A percentile compares a stretch with the other conserved stretches of the same genome.
phyloP scores from a whole-genome alignment of 768 basidiomycete species.

The Daedaleopsis sinensis region DNA sequence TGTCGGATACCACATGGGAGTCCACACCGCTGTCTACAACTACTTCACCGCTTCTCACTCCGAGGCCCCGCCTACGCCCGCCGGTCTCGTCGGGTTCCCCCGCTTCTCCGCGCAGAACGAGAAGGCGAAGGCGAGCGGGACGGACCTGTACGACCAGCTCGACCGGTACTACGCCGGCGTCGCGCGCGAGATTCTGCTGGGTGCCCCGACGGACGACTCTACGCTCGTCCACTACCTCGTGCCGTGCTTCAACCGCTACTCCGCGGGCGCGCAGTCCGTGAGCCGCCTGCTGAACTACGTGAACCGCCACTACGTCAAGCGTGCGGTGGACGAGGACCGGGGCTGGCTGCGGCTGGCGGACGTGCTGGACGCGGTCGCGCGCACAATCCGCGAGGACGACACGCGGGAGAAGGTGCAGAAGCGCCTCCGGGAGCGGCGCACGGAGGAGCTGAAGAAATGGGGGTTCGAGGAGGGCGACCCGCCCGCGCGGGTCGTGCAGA shows the following conservation, averaged over 20 bases:
- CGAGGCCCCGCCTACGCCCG: conserved; percentile 42
- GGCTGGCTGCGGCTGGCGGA: conserved; percentile 76
- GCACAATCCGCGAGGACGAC: conserved; percentile 50
- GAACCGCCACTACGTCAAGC: conserved; percentile 73
- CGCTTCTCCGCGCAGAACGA: conserved; percentile 26
- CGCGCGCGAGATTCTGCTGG: conserved; percentile 62
- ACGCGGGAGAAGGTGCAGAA: conserved; percentile 63
- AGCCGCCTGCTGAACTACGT: conserved; percentile 77
- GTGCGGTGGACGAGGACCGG: conserved; percentile 75
- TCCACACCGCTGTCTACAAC: conserved; percentile 84
- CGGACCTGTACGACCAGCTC: conserved; percentile 73
- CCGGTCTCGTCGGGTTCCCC: conserved; percentile 20
- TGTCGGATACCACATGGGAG: conserved; percentile 71
- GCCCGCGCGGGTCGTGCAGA: conserved; percentile 49
- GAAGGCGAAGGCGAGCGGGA: conserved; percentile 48
- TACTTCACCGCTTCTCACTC: conserved; percentile 51
- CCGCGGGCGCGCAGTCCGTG: conserved; percentile 65
- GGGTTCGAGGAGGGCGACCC: conserved; percentile 60
- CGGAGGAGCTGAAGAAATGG: conserved; percentile 72
- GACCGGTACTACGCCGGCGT: conserved; percentile 71
- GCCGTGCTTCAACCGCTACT: conserved; percentile 71
- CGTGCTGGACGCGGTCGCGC: conserved; percentile 62
- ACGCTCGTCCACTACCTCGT: conserved; percentile 71
- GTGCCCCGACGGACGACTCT: conserved; percentile 66
- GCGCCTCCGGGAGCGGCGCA: conserved; percentile 58